Conservation (phyloP, 805 yeast species). For the Lachancea cidri region DNA sequence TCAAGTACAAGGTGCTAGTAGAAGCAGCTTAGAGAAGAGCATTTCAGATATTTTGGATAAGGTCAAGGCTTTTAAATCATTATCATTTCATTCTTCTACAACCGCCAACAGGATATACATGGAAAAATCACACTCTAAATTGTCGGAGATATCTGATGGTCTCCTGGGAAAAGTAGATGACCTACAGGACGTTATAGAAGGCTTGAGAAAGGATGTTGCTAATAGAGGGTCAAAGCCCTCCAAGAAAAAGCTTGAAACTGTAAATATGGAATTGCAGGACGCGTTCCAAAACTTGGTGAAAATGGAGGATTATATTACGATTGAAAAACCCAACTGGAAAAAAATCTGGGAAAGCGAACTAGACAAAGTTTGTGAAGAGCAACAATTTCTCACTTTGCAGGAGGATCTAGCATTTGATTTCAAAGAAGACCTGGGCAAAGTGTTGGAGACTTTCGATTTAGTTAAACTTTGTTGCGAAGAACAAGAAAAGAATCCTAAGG, state of each 20-base stretch:
- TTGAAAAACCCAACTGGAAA: conserved; percentile 83
- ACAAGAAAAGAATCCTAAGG: conserved; percentile 57
- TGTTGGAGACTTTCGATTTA: conserved; percentile 73
- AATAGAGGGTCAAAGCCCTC: conserved; percentile 82
- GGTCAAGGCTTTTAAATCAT: conserved; percentile 47
- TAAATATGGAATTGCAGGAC: conserved; percentile 55
- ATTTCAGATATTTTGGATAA: conserved; percentile 42
- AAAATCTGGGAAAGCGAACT: conserved; percentile 88
- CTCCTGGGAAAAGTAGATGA: conserved; percentile 82
- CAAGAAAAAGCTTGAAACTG: conserved; percentile 61
- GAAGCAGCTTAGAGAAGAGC: conserved; percentile 37
- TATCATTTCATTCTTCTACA: conserved; percentile 35
- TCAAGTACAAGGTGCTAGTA: conserved; percentile 48
- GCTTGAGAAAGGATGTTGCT: conserved; percentile 84
- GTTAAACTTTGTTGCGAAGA: conserved; percentile 80
- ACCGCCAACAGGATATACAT: conserved; percentile 50
- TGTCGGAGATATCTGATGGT: conserved; percentile 71
- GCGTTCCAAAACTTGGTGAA: conserved; percentile 49
- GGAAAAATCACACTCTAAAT: conserved; percentile 65
- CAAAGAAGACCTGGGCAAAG: conserved; percentile 73
- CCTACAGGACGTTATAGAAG: conserved; percentile 86
- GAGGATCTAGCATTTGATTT: conserved; percentile 79
- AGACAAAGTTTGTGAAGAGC: conserved; percentile 88
- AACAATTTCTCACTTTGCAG: conserved; percentile 84
- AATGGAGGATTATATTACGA: conserved; percentile 55